These are phyloP conservation scores for Protea cynaroides DNA, from an alignment of 164 flowering plant genomes.

Conservation along the genomic window DNA sequence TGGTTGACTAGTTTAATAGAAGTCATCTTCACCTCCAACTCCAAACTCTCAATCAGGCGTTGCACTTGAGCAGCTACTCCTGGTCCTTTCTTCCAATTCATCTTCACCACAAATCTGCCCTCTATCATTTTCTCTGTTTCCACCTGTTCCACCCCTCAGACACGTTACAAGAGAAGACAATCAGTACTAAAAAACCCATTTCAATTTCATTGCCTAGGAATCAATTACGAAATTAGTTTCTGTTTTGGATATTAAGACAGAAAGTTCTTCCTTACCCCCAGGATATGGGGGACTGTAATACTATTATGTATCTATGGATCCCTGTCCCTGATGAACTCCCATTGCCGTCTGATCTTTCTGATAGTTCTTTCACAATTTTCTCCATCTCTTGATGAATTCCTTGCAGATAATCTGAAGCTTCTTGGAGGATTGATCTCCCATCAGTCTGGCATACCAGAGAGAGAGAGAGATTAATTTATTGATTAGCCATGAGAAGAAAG, in stretches of 20 bases:
- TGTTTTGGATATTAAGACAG: not conserved
- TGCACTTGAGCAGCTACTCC: conserved; percentile 12
- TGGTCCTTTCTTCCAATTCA: conserved; percentile 12
- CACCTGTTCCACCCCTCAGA: not conserved
- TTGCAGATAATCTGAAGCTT: conserved; percentile 18
- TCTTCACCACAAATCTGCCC: conserved; percentile 13
- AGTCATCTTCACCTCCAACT: conserved; percentile 13
- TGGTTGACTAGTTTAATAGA: not conserved
- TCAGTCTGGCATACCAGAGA: conserved; percentile 15
- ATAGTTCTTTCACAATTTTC: conserved; percentile 12
- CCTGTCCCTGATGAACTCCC: not conserved
- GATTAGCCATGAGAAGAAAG: too few species aligned
- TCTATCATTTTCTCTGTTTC: conserved; percentile 18
- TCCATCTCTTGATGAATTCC: conserved; percentile 22
- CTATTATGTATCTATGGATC: not conserved
- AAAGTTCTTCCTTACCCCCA: not conserved
- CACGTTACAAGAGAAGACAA: too few species aligned
- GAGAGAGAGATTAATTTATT: too few species aligned
- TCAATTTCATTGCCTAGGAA: too few species aligned
- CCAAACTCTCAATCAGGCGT: conserved; percentile 12
- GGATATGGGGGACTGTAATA: not conserved
- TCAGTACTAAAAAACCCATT: too few species aligned
- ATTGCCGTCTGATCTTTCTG: not conserved
- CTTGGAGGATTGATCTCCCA: conserved; percentile 23
- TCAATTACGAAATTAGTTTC: too few species aligned